Conservation (phyloP, 2,329 filamentous ascomycete genomes). For the Alternaria sp. region DNA sequence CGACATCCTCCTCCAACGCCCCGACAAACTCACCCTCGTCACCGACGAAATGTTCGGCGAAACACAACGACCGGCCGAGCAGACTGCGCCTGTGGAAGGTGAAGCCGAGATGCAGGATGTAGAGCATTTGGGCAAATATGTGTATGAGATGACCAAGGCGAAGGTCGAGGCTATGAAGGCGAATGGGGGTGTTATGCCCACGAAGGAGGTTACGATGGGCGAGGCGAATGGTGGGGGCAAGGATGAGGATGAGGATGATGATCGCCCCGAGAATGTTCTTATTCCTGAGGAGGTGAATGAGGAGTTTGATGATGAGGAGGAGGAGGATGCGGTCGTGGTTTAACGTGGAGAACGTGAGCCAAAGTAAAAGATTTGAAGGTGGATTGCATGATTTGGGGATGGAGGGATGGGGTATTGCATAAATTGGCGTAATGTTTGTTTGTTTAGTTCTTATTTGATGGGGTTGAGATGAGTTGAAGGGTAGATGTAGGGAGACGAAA, state of each 20-base stretch:
- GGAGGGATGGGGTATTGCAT: not conserved
- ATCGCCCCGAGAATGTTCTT: slow-evolving; percentile 41
- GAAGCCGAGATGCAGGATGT: slow-evolving; percentile 81
- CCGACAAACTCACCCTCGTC: slow-evolving; percentile 80
- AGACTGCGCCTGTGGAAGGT: slow-evolving; percentile 46
- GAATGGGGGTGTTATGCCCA: slow-evolving; percentile 42
- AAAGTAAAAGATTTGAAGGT: not conserved
- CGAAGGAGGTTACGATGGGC: slow-evolving; percentile 45
- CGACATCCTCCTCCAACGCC: slow-evolving; percentile 74
- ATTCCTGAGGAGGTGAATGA: slow-evolving; percentile 18
- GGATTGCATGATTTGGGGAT: not conserved
- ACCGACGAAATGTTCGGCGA: slow-evolving; percentile 84
- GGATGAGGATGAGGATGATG: slow-evolving; percentile 29
- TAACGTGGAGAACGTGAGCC: not conserved
- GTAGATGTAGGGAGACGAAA: not conserved
- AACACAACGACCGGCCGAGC: slow-evolving; percentile 58
- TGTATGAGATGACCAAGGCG: slow-evolving; percentile 90
- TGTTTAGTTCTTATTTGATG: not conserved
- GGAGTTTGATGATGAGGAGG: slow-evolving; percentile 5
- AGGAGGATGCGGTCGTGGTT: slow-evolving; percentile 3
- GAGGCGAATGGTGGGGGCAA: slow-evolving; percentile 34
- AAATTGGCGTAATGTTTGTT: not conserved
- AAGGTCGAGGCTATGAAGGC: slow-evolving; percentile 66
- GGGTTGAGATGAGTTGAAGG: not conserved
- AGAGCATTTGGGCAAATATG: slow-evolving; percentile 94